Evolutionary conservation across 2,329 filamentous ascomycete species (phyloP).

Genomic region (Talaromyces pinophilus): DNA sequence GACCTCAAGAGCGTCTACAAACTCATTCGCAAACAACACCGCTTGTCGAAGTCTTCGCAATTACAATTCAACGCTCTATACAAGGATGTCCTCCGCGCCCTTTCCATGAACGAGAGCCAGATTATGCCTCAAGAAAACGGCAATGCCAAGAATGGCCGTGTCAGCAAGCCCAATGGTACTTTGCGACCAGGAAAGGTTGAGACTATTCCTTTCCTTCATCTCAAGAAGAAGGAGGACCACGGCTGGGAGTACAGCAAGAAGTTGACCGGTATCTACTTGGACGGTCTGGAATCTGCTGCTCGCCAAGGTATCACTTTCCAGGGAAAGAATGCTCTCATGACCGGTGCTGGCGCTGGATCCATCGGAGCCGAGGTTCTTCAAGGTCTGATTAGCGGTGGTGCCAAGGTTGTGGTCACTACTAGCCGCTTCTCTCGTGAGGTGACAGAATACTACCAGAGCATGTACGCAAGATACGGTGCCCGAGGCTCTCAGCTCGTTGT

Average conservation of each 20-base stretch:
- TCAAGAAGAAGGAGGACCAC: conserved; percentile 96
- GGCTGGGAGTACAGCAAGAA: conserved; percentile 99
- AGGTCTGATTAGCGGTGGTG: conserved; percentile 92
- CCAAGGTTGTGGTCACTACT: conserved; percentile 94
- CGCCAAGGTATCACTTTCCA: conserved; percentile 85
- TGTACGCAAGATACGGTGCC: conserved; percentile 93
- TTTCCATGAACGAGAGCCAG: conserved; percentile 97
- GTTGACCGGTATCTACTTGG: conserved; percentile 87
- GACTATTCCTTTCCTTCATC: conserved; percentile 94
- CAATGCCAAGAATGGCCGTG: conserved; percentile 59
- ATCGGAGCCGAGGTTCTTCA: conserved; percentile 97
- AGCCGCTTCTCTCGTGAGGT: conserved; percentile 95
- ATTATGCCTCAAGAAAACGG: conserved; percentile 87
- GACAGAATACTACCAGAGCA: conserved; percentile 98
- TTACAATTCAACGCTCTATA: conserved; percentile 96
- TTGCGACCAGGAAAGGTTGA: conserved; percentile 85
- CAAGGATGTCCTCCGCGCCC: conserved; percentile 86
- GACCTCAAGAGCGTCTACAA: conserved; percentile 95
- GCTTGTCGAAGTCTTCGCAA: conserved; percentile 92
- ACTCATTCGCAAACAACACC: conserved; percentile 97
- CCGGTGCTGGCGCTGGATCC: conserved; percentile 93
- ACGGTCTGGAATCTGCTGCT: conserved; percentile 86
- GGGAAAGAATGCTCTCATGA: conserved; percentile 97
- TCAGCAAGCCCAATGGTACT: conserved; percentile 52
- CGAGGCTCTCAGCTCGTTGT: conserved; percentile 96